Conservation (phyloP, 805 yeast genomes). For the Candida ponderosae region DNA sequence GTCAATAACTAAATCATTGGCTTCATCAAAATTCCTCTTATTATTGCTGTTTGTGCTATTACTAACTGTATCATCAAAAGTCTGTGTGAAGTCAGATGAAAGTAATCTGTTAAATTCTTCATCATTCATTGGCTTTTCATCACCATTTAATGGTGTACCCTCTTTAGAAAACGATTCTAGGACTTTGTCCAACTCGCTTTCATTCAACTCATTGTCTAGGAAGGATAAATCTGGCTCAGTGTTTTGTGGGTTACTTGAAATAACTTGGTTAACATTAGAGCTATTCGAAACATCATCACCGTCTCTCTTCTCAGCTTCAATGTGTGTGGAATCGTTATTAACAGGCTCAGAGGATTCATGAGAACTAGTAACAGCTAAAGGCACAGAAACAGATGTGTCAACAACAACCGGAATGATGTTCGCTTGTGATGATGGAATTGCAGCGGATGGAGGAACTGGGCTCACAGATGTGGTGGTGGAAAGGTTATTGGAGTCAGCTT, state of each 20-base stretch:
- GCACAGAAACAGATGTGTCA: too few species aligned
- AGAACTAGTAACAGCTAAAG: too few species aligned
- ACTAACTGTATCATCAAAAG: neutral
- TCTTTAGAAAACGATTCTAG: slow-evolving; percentile 19
- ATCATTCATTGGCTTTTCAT: slow-evolving; percentile 11
- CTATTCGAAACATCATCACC: neutral
- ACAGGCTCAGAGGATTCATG: too few species aligned
- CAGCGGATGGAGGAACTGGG: too few species aligned
- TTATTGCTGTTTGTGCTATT: neutral
- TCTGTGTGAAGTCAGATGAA: slow-evolving; percentile 11
- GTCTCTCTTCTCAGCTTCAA: too few species aligned
- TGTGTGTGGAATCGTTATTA: too few species aligned
- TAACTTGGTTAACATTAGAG: too few species aligned
- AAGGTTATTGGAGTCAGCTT: too few species aligned
- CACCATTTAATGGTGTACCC: slow-evolving; percentile 16
- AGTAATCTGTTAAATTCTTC: slow-evolving; percentile 19
- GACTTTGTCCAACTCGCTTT: slow-evolving; percentile 19
- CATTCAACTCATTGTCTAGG: slow-evolving; percentile 10
- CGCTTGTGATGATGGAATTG: too few species aligned
- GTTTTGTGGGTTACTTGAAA: too few species aligned
- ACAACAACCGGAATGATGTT: too few species aligned
- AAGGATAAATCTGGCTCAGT: slow-evolving; percentile 3
- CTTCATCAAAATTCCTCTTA: slow-evolving; percentile 1
- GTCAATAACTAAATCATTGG: neutral
- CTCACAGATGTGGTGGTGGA: too few species aligned